These are phyloP conservation scores for Domatiomyces catenatus DNA, from an alignment of 2,329 filamentous ascomycete species.

Conservation along the genomic window DNA sequence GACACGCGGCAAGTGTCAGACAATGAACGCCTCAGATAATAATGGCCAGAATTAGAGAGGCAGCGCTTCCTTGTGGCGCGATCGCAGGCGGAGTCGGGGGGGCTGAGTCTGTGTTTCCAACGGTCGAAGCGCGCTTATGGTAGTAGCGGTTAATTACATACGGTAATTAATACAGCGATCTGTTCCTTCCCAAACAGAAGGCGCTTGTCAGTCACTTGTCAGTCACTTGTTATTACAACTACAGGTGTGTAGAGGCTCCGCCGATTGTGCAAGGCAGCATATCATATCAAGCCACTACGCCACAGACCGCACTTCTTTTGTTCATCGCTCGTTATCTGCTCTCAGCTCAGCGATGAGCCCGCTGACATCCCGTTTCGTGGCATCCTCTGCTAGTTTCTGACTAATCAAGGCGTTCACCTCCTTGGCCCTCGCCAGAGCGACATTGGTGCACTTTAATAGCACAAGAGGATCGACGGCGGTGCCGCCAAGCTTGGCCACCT, in stretches of 20 bases:
- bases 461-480: constrained; percentile 63
- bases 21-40: not conserved
- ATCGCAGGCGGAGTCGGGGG: not conserved
- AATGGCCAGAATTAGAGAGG: not conserved
- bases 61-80: not conserved
- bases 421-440: constrained; percentile 65
- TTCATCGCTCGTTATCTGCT: constrained; percentile 66
- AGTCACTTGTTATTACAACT: no score
- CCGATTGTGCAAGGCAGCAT: not conserved
- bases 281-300: not conserved
- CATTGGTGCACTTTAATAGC: constrained; percentile 59
- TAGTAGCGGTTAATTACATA: not conserved
- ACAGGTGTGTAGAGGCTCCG: no score
- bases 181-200: no score
- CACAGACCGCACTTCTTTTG: not conserved
- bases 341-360: constrained; percentile 67
- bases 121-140: not conserved
- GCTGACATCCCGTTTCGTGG: constrained; percentile 60
- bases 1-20: not conserved
- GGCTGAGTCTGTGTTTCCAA: not conserved
- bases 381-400: constrained; percentile 58
- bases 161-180: no score
- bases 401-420: constrained; percentile 63
- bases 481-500: constrained; percentile 81
- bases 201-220: no score